Conservation (phyloP, 1,139 yeast species). For the Taiozyma sp. region DNA sequence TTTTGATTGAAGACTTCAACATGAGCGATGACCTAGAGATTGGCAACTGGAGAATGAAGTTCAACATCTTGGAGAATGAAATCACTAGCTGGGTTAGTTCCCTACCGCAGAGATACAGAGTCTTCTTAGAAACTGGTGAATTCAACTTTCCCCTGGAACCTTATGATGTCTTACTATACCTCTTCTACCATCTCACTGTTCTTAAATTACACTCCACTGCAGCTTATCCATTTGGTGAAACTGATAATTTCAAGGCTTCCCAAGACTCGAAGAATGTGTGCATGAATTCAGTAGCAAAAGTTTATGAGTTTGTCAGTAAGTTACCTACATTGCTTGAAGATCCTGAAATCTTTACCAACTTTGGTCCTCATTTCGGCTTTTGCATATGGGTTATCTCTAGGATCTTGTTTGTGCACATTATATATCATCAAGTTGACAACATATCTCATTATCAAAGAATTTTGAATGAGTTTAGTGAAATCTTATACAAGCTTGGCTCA, state of each 20-base stretch:
- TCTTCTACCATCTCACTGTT: conserved; percentile 27
- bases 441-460: conserved; percentile 20
- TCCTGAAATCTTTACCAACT: conserved; percentile 19
- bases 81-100: conserved; percentile 15
- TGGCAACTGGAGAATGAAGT: conserved; percentile 15
- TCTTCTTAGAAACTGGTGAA: conserved; percentile 14
- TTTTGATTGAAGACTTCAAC: conserved; percentile 16
- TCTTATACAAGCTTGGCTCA: conserved; percentile 24
- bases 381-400: conserved; percentile 32
- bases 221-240: conserved; percentile 29
- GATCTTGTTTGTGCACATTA: conserved; percentile 30
- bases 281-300: conserved; percentile 21
- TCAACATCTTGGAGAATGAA: conserved; percentile 15
- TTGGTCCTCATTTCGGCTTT: conserved; percentile 33
- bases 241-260: conserved; percentile 25
- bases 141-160: conserved; percentile 3
- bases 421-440: conserved; percentile 14
- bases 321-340: conserved; percentile 11
- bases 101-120: conserved; percentile 10
- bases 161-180: conserved; percentile 21
- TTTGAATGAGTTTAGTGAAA: conserved; percentile 21
- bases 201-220: conserved; percentile 29
- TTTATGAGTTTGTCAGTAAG: conserved; percentile 20
- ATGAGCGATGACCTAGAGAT: conserved; percentile 14
- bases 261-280: conserved; percentile 27